Base-by-base conservation (phyloP, 2,329 filamentous ascomycete species). In the Tolypocladium ophioglossoides region DNA sequence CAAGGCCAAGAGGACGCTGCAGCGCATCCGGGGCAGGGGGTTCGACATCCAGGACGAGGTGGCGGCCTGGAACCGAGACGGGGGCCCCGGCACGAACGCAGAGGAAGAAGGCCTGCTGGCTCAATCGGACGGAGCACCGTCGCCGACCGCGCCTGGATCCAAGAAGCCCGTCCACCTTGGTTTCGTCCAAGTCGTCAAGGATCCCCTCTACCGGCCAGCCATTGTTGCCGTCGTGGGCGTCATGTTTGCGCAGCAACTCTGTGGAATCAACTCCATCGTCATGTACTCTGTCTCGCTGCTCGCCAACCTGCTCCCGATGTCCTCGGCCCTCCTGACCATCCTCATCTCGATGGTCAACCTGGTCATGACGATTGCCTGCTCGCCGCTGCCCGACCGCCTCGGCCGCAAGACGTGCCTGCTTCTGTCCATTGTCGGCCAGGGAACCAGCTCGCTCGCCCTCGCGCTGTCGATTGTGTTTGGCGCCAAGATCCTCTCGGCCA, bases 261-360 rank as follows among this genome's bases (percentile, higher is more conserved):
- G 88, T 55, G 92, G 90, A 49, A 92, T 97, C 73, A 97, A 99
- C 78, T 92, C 87, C 55, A 92, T 97, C 65, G 87, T 97, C 71
- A 96, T 99, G 91, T 99, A 99, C 71, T 95, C 91, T 2, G 94
- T 97, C 7, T 91, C 89, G 0, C 83, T 99, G 1, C 80, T 99
- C 16, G 83, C 87, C 35, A 84, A 84, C 58, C 79, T 97, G 2
- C 80, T 99, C 0, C 87, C 89, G 4, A 82, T 90, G 49, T 90
- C 85, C 57, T 92, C 91, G 0, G 86, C 87, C 0, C 73, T 95
- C 1, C 78, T 99, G 52, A 95, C 92, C 53, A 92, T 97, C 56
- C 73, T 88, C 53, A 91, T 97, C 56, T 96, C 91, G 0, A 78
- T 84, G 14, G 81, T 96, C 66, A 97, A 97, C 70, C 82, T 99